These are phyloP conservation scores for Ulvella scutata DNA, from an alignment of 139 green algal species.

Conservation along the genomic window DNA sequence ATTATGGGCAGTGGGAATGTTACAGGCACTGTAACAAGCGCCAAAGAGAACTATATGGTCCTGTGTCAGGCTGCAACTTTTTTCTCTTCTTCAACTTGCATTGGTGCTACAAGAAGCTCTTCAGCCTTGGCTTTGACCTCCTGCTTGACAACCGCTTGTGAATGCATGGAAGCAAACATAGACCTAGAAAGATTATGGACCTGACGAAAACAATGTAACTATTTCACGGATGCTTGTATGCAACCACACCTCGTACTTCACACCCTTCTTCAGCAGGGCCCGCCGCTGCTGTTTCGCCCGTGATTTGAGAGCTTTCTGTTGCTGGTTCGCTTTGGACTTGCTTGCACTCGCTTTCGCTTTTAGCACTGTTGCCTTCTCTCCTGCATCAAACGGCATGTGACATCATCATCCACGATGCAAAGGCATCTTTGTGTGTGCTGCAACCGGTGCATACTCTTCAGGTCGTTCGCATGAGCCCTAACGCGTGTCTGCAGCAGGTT, in stretches of 20 bases:
- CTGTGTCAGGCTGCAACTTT: too few species aligned
- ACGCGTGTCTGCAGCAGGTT: neutral
- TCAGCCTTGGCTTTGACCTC: too few species aligned
- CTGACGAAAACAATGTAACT: too few species aligned
- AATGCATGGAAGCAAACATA: too few species aligned
- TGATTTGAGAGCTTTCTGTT: neutral
- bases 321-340: neutral
- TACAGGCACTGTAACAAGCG: too few species aligned
- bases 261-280: neutral
- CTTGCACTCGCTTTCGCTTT: neutral
- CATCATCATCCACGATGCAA: neutral
- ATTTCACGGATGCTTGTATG: too few species aligned
- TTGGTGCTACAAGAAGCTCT: too few species aligned
- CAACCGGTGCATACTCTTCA: neutral
- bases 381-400: neutral
- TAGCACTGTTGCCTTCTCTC: neutral
- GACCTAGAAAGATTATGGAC: too few species aligned
- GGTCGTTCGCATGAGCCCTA: neutral
- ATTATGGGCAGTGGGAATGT: too few species aligned
- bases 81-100: too few species aligned
- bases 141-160: too few species aligned
- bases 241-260: neutral
- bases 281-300: neutral
- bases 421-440: neutral
- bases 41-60: too few species aligned